A percentile compares a stretch with the other conserved stretches of the same genome.
These are phyloP conservation scores for Mimosa bimucronata DNA, from an alignment of 306 rosid genomes.

Conservation along the genomic window DNA sequence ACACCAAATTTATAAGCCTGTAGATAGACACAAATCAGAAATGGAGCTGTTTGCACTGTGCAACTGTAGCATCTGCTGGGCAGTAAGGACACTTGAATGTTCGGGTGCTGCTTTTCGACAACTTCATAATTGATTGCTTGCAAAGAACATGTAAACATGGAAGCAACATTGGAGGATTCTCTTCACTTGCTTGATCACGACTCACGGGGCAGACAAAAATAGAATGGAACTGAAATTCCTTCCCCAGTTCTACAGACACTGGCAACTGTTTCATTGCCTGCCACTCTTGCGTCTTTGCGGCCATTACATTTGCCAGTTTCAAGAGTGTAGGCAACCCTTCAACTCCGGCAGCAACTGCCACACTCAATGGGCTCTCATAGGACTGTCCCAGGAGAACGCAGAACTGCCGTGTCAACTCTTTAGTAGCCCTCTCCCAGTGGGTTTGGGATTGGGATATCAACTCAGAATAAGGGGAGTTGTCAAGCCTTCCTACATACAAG, in stretches of 20 bases:
- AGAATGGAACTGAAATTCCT: constrained; percentile 88
- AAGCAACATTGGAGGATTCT: constrained; percentile 85
- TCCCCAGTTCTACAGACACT: constrained; percentile 78
- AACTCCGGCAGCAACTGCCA: constrained; percentile 78
- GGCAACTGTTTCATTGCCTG: constrained; percentile 80
- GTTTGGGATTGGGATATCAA: constrained; percentile 61
- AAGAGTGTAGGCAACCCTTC: constrained; percentile 82
- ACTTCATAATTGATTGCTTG: constrained; percentile 78
- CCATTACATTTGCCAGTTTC: constrained; percentile 83
- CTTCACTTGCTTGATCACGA: constrained; percentile 80
- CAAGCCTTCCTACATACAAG: constrained; percentile 65
- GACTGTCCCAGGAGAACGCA: constrained; percentile 74
- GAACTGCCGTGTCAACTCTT: constrained; percentile 71
- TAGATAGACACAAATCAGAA: constrained; percentile 51
- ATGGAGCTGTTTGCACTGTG: constrained; percentile 64
- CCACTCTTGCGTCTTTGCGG: constrained; percentile 90
- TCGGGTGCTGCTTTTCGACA: constrained; percentile 71
- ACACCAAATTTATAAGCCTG: constrained; percentile 31
- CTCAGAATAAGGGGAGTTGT: constrained; percentile 72
- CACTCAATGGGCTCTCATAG: constrained; percentile 60
- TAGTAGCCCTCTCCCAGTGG: constrained; percentile 71
- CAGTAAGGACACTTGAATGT: constrained; percentile 86
- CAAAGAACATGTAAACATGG: constrained; percentile 90
- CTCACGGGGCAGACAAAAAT: constrained; percentile 91
- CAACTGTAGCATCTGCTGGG: constrained; percentile 64